Evolutionary conservation across 768 basidiomycete species (phyloP), one percentile per base, ranked within the genome.

Genomic region (Xerocomus potaroensis): DNA sequence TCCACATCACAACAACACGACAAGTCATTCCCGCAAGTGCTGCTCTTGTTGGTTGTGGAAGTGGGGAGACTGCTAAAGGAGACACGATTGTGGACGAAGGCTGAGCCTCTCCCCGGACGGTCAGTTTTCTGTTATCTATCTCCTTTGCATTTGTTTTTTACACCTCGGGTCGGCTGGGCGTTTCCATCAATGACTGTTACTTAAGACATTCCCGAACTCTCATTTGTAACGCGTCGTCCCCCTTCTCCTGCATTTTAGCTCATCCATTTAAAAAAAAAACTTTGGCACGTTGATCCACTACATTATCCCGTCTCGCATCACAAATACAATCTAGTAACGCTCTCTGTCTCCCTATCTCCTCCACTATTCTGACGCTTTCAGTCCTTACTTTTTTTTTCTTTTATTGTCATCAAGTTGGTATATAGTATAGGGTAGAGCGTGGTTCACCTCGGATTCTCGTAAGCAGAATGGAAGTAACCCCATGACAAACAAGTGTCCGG

Each of bases 1-100:
- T 79, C 53, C 71, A 67, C 47, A 51, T 77, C 30, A 65, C 73
- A 8, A 58, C 57, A n/a, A 55, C 64, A 38, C 62, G 64, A 39
- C 41, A 51, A 12, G 40, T 12, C 27, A 23, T 37, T 19, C 38
- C 49, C 15, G 12, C 32, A 4, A 48, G 37, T 24, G 23, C 43
- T 34, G 39, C 49, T 24, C 11, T 47, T 15, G 14, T 48, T 41
- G 40, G 42, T 18, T 51, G 59, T 50, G 55, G 52, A 8, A 46
- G 39, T 31, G 51, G 53, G 37, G 58, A 60, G 15, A 36, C 21
- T 6, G 19, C 36, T 19, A 63, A 41, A 35, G 51, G 53, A 32
- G 50, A 53, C 35, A 48, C 30, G 16, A 39, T 32, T 35, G 23
- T 44, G 54, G 65, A 58, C 45, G 65, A 65, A 57, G 63, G 64